phyloP scores from a whole-genome alignment of 2,329 filamentous ascomycete genomes.

The Alternaria panax region DNA sequence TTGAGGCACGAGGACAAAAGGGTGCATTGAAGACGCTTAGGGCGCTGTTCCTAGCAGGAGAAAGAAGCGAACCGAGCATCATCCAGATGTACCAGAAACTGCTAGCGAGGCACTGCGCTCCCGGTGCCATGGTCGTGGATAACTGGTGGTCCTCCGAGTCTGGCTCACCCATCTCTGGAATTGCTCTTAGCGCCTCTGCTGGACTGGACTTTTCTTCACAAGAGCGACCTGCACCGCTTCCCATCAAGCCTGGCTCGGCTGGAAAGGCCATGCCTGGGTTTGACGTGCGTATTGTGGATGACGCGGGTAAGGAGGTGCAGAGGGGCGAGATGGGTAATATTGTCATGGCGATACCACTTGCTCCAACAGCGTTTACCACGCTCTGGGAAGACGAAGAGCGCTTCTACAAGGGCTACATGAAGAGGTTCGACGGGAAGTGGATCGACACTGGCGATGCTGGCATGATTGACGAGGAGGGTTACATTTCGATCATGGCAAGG shows the following conservation, averaged over 20 bases:
- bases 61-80: constrained; percentile 87
- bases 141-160: constrained; percentile 80
- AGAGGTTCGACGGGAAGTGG: constrained; percentile 82
- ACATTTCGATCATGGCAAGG: constrained; percentile 68
- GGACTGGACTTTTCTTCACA: constrained; percentile 62
- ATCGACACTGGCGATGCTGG: constrained; percentile 92
- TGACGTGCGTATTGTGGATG: constrained; percentile 83
- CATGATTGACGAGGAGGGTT: constrained; percentile 77
- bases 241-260: constrained; percentile 82
- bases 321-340: constrained; percentile 87
- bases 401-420: constrained; percentile 85
- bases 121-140: constrained; percentile 69
- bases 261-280: constrained; percentile 93
- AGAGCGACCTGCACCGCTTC: constrained; percentile 57
- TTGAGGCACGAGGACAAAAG: constrained; percentile 68
- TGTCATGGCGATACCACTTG: constrained; percentile 80
- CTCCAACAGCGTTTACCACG: constrained; percentile 84
- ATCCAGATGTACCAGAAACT: constrained; percentile 81
- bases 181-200: constrained; percentile 69
- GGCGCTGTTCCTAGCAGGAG: constrained; percentile 85
- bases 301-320: constrained; percentile 75
- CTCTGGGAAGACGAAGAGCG: constrained; percentile 86
- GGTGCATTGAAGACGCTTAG: constrained; percentile 76
- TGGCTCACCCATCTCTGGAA: constrained; percentile 71
- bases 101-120: constrained; percentile 69